Percentiles rank a stretch among this genome's conserved stretches.
These are phyloP conservation scores for Ogataea degrootiae DNA, from an alignment of 805 yeast genomes.

Conservation along the genomic window DNA sequence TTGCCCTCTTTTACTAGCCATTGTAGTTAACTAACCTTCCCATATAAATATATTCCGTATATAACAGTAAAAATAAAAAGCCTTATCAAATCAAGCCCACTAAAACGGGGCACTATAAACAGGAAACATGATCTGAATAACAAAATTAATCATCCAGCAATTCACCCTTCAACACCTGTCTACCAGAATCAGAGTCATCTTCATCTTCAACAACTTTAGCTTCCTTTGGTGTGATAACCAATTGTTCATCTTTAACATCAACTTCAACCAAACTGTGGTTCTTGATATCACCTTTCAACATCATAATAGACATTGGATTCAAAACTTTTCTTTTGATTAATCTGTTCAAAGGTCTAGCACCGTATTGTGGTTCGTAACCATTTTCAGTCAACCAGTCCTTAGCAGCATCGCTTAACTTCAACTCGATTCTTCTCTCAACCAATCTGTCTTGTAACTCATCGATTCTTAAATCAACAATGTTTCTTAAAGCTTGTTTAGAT, in stretches of 20 bases:
- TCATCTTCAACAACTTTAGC: not conserved
- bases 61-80: too few species aligned
- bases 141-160: not conserved
- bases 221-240: slow-evolving; percentile 6
- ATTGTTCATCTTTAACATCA: slow-evolving; percentile 34
- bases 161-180: not conserved
- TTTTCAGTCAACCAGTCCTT: slow-evolving; percentile 74
- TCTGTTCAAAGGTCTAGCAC: slow-evolving; percentile 95
- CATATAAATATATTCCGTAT: too few species aligned
- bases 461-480: slow-evolving; percentile 81
- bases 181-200: not conserved
- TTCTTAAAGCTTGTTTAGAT: slow-evolving; percentile 66
- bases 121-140: too few species aligned
- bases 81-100: too few species aligned
- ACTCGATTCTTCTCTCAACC: slow-evolving; percentile 67
- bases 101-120: too few species aligned
- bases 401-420: slow-evolving; percentile 51
- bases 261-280: slow-evolving; percentile 52
- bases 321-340: slow-evolving; percentile 77
- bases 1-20: too few species aligned
- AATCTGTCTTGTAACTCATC: slow-evolving; percentile 77
- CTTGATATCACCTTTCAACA: slow-evolving; percentile 76
- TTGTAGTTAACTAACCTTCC: too few species aligned
- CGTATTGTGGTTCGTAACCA: slow-evolving; percentile 90
- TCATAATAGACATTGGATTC: slow-evolving; percentile 78